phyloP scores from a whole-genome alignment of 352 stramenopile species.

The Phytophthora chlamydospora region DNA sequence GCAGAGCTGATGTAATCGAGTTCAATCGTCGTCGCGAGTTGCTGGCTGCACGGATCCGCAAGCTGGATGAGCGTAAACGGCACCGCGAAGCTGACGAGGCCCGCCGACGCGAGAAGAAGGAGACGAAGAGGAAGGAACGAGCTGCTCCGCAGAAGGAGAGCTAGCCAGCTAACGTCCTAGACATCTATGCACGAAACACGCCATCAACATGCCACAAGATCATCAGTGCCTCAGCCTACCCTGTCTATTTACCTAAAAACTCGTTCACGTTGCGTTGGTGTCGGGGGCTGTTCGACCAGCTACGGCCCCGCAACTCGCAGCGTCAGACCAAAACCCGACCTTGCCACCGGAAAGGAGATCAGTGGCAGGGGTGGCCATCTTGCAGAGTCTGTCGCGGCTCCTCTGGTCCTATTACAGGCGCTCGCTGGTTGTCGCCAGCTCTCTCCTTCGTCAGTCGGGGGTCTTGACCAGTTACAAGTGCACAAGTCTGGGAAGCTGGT shows the following conservation, averaged over 20 bases:
- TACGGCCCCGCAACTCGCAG: conserved; percentile 3
- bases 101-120: conserved; percentile 36
- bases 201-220: background rate
- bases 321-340: conserved; percentile 15
- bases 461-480: conserved; percentile 6
- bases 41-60: conserved; percentile 51
- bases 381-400: conserved; percentile 11
- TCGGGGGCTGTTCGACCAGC: background rate
- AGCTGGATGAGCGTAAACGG: conserved; percentile 52
- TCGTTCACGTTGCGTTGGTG: conserved; percentile 8
- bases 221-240: conserved; percentile 25
- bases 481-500: conserved; percentile 1
- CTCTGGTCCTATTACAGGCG: conserved; percentile 17
- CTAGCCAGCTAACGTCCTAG: conserved; percentile 8
- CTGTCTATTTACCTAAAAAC: conserved; percentile 39
- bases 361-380: conserved; percentile 2
- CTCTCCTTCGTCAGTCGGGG: conserved; percentile 6
- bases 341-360: background rate
- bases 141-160: conserved; percentile 1
- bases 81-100: conserved; percentile 48
- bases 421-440: conserved; percentile 4
- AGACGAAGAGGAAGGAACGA: conserved; percentile 31
- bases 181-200: conserved; percentile 11
- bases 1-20: conserved; percentile 38
- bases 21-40: conserved; percentile 54